Evolutionary conservation across 805 yeast genomes (phyloP).

Genomic region (Saccharomycopsis microspora): DNA sequence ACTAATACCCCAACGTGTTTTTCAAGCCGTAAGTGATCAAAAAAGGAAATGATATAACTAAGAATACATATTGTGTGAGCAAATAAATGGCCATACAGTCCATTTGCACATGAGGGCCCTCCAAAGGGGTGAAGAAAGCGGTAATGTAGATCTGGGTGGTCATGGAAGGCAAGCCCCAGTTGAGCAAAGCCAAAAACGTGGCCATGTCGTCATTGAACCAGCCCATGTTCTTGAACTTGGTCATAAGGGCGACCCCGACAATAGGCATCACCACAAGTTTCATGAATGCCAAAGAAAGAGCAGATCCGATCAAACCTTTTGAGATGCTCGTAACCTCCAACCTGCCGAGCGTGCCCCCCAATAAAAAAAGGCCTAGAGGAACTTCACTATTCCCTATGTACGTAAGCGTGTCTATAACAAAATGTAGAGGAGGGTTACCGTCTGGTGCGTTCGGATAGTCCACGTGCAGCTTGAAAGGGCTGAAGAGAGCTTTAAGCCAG

Average conservation of each 20-base stretch:
- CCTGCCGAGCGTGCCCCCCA: constrained; percentile 87
- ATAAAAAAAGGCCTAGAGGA: constrained; percentile 71
- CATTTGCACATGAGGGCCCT: constrained; percentile 40
- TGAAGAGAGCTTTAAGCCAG: constrained; percentile 71
- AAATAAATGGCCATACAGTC: constrained; percentile 74
- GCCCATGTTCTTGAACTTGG: constrained; percentile 56
- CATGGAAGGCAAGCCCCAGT: constrained; percentile 80
- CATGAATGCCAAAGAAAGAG: constrained; percentile 42
- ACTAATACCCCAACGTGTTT: background rate
- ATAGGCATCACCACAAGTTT: constrained; percentile 70
- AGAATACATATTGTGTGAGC: constrained; percentile 54
- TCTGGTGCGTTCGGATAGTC: constrained; percentile 75
- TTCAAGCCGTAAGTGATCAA: constrained; percentile 13
- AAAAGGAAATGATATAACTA: constrained; percentile 16
- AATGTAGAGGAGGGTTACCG: constrained; percentile 70
- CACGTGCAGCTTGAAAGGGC: constrained; percentile 26
- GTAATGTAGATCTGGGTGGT: constrained; percentile 83
- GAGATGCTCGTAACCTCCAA: constrained; percentile 51
- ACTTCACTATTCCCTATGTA: constrained; percentile 86
- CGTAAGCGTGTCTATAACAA: constrained; percentile 67
- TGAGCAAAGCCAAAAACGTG: constrained; percentile 62
- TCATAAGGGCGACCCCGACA: constrained; percentile 56
- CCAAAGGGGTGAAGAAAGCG: constrained; percentile 73
- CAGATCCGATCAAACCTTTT: constrained; percentile 56
- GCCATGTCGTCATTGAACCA: constrained; percentile 38